Evolutionary conservation across 306 rosid genomes (phyloP).

Genomic region (Castanea mollissima): DNA sequence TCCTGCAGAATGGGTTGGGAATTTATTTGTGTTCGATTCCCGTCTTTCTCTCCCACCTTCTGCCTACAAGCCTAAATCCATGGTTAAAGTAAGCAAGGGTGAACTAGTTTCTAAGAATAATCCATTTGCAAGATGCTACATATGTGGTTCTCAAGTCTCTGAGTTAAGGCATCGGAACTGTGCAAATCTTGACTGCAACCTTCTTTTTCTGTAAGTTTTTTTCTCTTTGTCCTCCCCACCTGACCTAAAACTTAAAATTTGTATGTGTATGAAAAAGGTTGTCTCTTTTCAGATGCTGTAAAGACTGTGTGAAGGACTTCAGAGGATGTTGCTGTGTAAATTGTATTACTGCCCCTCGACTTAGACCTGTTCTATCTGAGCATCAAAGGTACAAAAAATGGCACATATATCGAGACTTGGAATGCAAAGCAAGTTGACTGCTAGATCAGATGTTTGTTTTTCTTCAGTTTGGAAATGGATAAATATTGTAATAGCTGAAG

Average conservation of each 20-base stretch:
- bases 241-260: background rate
- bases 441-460: constrained; percentile 21
- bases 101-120: constrained; percentile 33
- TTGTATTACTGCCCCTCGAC: constrained; percentile 80
- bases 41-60: constrained; percentile 87
- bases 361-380: constrained; percentile 68
- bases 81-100: constrained; percentile 29
- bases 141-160: constrained; percentile 55
- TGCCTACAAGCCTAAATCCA: constrained; percentile 41
- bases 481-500: background rate
- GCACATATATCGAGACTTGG: constrained; percentile 72
- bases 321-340: constrained; percentile 75
- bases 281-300: constrained; percentile 68
- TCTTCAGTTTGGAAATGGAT: background rate
- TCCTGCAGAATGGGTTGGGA: constrained; percentile 76
- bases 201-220: constrained; percentile 76
- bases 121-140: constrained; percentile 69
- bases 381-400: constrained; percentile 72
- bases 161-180: constrained; percentile 88
- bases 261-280: background rate
- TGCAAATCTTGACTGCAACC: constrained; percentile 91
- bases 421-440: constrained; percentile 28
- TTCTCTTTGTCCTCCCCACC: constrained; percentile 10
- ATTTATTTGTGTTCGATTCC: constrained; percentile 89
- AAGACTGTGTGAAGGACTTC: constrained; percentile 51